These are phyloP conservation scores for Coffea humblotiana DNA, from an alignment of 305 asterid species.

Conservation along the genomic window DNA sequence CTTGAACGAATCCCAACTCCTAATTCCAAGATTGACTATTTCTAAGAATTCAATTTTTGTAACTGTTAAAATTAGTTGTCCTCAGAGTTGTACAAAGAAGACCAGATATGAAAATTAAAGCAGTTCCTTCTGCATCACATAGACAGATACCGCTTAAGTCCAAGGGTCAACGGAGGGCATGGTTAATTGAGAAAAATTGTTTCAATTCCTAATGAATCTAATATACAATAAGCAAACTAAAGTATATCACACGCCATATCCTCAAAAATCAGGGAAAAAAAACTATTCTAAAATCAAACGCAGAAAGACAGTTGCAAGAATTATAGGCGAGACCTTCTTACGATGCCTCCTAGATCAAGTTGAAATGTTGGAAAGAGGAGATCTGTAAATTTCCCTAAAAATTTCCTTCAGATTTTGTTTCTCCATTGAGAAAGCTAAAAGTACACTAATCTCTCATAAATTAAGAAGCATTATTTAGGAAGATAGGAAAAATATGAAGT, in stretches of 20 bases:
- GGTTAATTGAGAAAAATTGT: background rate
- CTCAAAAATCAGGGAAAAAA: too few species aligned
- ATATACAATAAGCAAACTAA: background rate
- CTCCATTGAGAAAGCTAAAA: constrained; percentile 5
- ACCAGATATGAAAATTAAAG: background rate
- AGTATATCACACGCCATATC: too few species aligned
- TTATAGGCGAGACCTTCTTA: background rate
- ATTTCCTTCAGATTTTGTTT: background rate
- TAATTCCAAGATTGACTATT: background rate
- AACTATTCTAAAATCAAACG: background rate
- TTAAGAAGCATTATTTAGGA: background rate
- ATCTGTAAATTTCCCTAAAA: constrained; percentile 3
- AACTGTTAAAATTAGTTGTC: background rate
- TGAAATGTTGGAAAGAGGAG: background rate
- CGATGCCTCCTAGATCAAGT: constrained; percentile 6
- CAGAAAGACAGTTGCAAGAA: background rate
- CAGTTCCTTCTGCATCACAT: background rate
- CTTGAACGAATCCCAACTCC: background rate
- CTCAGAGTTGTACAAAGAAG: background rate
- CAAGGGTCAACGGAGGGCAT: background rate
- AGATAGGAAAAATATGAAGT: background rate
- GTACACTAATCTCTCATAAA: background rate
- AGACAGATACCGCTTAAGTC: background rate
- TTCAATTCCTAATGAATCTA: background rate
- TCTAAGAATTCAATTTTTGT: background rate